These are phyloP conservation scores for Pseudisothecium myosuroides DNA, from an alignment of 225 moss, liverwort and hornwort species.

Conservation along the genomic window DNA sequence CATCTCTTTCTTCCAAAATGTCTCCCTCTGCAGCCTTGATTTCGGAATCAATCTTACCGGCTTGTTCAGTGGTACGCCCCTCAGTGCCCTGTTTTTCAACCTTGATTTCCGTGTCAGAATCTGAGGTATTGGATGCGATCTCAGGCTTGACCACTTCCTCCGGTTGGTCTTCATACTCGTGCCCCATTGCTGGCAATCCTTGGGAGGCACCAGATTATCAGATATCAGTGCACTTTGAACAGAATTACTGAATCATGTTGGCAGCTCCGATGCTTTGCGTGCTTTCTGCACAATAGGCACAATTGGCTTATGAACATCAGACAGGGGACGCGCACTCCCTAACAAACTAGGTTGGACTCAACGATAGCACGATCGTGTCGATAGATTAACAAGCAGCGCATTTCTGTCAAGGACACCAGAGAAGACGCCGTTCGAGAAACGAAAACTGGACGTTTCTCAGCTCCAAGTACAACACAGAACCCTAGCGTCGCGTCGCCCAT, in stretches of 20 bases:
- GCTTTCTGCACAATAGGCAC: not conserved
- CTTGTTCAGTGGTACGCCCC: not conserved
- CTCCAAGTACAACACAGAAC: not conserved
- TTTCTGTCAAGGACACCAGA: not conserved
- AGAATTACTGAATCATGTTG: not conserved
- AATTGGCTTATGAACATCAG: not conserved
- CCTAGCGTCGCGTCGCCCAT: not conserved
- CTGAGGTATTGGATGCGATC: not conserved
- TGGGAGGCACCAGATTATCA: not conserved
- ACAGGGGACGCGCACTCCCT: not conserved
- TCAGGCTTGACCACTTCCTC: not conserved
- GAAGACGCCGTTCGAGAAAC: not conserved
- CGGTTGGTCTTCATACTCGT: slow-evolving; percentile 17
- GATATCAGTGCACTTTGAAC: not conserved
- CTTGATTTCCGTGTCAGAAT: slow-evolving; percentile 9
- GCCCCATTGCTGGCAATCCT: slow-evolving; percentile 11
- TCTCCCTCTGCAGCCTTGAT: not conserved
- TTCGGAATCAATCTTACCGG: not conserved
- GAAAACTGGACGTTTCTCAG: not conserved
- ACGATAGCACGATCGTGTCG: not conserved
- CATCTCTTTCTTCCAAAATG: slow-evolving; percentile 33
- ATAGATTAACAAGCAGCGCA: not conserved
- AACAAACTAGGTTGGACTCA: not conserved
- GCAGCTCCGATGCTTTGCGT: not conserved
- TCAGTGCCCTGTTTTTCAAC: not conserved